These are phyloP conservation scores for Candida succiphila DNA, from an alignment of 805 yeast genomes.

Conservation along the genomic window DNA sequence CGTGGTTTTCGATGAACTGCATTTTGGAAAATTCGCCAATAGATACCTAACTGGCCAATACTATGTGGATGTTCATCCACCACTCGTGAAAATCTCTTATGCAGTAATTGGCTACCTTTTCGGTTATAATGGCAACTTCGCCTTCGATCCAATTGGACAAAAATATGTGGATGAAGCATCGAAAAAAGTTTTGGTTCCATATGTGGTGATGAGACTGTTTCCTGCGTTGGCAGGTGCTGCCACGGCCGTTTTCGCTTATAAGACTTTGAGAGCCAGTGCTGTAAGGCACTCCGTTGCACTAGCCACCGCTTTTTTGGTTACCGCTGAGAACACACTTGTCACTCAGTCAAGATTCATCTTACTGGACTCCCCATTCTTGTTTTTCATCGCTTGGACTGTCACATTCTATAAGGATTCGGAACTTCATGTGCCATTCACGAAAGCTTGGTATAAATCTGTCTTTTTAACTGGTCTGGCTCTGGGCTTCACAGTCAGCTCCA, in stretches of 20 bases:
- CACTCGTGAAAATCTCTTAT: slow-evolving; percentile 64
- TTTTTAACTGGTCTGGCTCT: slow-evolving; percentile 36
- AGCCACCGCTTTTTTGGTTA: slow-evolving; percentile 39
- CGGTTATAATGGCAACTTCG: slow-evolving; percentile 54
- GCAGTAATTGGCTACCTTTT: slow-evolving; percentile 49
- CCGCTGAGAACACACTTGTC: slow-evolving; percentile 56
- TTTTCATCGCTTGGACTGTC: slow-evolving; percentile 36
- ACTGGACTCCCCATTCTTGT: slow-evolving; percentile 34
- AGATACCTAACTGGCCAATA: slow-evolving; percentile 59
- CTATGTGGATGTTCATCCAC: slow-evolving; percentile 76
- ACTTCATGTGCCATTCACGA: slow-evolving; percentile 31
- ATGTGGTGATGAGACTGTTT: slow-evolving; percentile 44
- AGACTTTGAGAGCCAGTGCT: slow-evolving; percentile 44
- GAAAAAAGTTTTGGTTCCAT: slow-evolving; percentile 28
- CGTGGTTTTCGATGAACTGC: slow-evolving; percentile 89
- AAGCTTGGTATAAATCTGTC: slow-evolving; percentile 44
- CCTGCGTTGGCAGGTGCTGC: slow-evolving; percentile 47
- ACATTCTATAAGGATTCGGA: slow-evolving; percentile 12
- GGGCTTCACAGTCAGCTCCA: slow-evolving; percentile 52
- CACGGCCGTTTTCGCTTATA: slow-evolving; percentile 41
- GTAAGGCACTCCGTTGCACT: slow-evolving; percentile 41
- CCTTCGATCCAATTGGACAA: slow-evolving; percentile 44
- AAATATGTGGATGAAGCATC: slow-evolving; percentile 3
- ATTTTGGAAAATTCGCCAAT: slow-evolving; percentile 81
- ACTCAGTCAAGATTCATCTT: slow-evolving; percentile 49